Conservation (phyloP, 2,329 filamentous ascomycete species). For the Onygena corvina region DNA sequence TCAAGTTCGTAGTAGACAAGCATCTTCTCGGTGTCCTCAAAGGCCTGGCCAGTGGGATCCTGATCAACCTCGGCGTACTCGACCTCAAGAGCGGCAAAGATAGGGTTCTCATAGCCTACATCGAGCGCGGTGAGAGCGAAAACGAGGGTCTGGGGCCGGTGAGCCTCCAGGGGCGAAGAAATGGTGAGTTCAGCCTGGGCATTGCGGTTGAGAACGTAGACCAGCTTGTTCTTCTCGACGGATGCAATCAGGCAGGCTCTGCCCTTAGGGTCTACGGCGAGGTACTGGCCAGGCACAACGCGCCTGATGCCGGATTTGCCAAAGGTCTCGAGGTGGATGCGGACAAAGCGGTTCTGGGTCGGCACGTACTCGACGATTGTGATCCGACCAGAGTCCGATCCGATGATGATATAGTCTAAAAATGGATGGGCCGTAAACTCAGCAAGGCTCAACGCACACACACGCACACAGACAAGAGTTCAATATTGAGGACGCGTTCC, state of each 20-base stretch:
- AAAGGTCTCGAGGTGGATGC: constrained; percentile 91
- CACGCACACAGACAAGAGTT: background rate
- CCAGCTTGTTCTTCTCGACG: constrained; percentile 97
- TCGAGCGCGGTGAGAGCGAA: constrained; percentile 80
- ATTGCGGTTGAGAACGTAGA: constrained; percentile 95
- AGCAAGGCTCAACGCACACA: constrained; percentile 31
- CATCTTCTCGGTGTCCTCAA: constrained; percentile 71
- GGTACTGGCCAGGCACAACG: constrained; percentile 88
- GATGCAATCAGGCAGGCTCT: constrained; percentile 89
- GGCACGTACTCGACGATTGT: constrained; percentile 86
- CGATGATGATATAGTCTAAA: constrained; percentile 86
- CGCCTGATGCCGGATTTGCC: constrained; percentile 91
- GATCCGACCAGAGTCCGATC: constrained; percentile 90
- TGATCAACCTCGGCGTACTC: constrained; percentile 87
- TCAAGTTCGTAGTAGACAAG: constrained; percentile 97
- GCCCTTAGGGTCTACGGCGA: constrained; percentile 90
- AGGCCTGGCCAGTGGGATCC: constrained; percentile 73
- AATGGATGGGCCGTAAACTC: constrained; percentile 29
- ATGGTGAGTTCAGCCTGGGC: constrained; percentile 90
- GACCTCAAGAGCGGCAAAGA: constrained; percentile 88
- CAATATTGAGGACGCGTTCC: background rate
- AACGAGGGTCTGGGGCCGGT: constrained; percentile 82
- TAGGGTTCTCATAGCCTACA: constrained; percentile 91
- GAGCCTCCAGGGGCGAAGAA: constrained; percentile 90
- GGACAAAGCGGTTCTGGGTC: constrained; percentile 72